Conservation (phyloP, 345 rosid genomes). For the Turritis glabra region DNA sequence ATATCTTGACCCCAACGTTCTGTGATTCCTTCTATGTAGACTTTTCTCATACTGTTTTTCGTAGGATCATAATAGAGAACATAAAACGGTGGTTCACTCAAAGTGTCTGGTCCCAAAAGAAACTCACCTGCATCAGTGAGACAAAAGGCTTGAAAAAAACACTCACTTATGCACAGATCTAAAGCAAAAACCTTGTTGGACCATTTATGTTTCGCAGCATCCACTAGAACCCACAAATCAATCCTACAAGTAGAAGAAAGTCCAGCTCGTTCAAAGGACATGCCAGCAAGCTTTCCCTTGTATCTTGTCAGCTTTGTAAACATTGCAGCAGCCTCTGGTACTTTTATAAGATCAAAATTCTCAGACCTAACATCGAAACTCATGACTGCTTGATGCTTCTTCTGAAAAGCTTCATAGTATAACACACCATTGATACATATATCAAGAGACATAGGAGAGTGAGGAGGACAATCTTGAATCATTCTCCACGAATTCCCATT, state of each 20-base stretch:
- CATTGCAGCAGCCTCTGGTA: not conserved
- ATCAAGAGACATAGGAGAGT: not conserved
- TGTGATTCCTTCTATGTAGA: slow-evolving; percentile 3
- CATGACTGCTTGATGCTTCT: not conserved
- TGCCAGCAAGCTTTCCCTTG: slow-evolving; percentile 14
- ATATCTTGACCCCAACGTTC: not conserved
- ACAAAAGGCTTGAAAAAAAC: not conserved
- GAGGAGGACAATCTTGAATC: slow-evolving; percentile 9
- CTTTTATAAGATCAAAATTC: not conserved
- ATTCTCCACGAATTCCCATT: slow-evolving; percentile 1
- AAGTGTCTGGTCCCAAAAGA: slow-evolving; percentile 10
- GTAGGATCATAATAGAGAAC: slow-evolving; percentile 25
- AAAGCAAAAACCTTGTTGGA: not conserved
- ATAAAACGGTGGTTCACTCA: not conserved
- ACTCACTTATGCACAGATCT: not conserved
- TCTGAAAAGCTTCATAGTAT: slow-evolving; percentile 10
- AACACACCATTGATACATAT: slow-evolving; percentile 18
- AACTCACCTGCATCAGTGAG: not conserved
- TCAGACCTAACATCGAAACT: slow-evolving; percentile 22
- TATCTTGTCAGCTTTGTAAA: not conserved
- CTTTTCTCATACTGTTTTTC: not conserved
- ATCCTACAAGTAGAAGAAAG: not conserved
- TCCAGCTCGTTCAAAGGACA: not conserved
- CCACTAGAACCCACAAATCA: slow-evolving; percentile 12
- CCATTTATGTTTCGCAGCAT: slow-evolving; percentile 13